Base-by-base conservation (phyloP, 164 flowering plant species). In the Echeveria elegans region DNA sequence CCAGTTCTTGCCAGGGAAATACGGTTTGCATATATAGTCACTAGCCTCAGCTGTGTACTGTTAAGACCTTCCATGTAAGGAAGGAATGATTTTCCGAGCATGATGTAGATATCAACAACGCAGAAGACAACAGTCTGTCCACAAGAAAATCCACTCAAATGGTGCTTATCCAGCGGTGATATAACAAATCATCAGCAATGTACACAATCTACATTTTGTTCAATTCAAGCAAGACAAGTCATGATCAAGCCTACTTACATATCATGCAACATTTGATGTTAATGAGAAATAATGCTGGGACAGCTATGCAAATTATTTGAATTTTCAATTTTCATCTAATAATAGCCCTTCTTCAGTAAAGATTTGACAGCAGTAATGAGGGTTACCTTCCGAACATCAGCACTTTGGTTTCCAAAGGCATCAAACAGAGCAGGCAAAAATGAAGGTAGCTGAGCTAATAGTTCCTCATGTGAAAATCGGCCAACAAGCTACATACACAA, bases 401-500 rank as follows among this genome's bases (percentile, higher is more conserved):
- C 96, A 77, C 96, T 94, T 78, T 83, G 96, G 76, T 88, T 89
- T 38, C 99, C 96, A 72, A 94, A 94, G 26, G 99, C 99, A 77
- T 91, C 97, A 81, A 94, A 94, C 70, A 94, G 85, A 66, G 93
- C 90, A 72, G 97, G 99, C 77, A 94, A 80, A 79, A 94, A 94
- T 40, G 96, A 85, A 5, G 97, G 86, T 56, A 94, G 74, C 68
- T 94, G 96, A 41, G 81, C 76, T 90, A 87, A 88, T 69, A 94
- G 71, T 70, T 89, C 96, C 72, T 94, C 93, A 53, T 88, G 96
- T 2, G 96, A 86, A 43, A 94, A 87, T 73, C 96, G 85, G 36
- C 93, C 90, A 48, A 94, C 97, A 77, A 94, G 89, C 99, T 94
- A 83, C 66, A 79, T 45, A 68, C 18, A 68, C 26, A 23, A 64